phyloP scores from a whole-genome alignment of 495 filamentous ascomycete genomes.

The Neurospora hispaniola region DNA sequence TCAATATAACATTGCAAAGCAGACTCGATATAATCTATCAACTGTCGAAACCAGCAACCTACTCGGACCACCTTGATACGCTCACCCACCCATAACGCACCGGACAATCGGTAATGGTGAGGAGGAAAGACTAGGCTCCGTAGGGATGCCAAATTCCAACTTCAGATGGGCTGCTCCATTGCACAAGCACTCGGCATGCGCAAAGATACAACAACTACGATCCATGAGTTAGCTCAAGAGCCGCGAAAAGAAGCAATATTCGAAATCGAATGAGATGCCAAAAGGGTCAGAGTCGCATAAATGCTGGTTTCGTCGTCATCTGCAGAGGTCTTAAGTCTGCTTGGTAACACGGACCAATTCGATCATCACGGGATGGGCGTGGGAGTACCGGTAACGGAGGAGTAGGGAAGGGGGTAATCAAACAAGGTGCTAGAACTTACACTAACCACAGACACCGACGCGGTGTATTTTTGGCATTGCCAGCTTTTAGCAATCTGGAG shows the following conservation, averaged over 20 bases:
- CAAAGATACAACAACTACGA: background rate
- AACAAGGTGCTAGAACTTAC: background rate
- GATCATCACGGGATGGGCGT: constrained; percentile 62
- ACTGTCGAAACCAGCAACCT: background rate
- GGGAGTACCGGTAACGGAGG: background rate
- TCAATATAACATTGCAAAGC: background rate
- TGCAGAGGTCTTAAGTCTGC: constrained; percentile 88
- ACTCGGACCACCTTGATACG: background rate
- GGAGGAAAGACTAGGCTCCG: background rate
- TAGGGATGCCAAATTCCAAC: background rate
- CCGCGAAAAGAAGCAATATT: background rate
- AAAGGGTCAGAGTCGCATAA: constrained; percentile 70
- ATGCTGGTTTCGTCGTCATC: constrained; percentile 70
- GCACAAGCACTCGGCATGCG: background rate
- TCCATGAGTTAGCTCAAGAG: background rate
- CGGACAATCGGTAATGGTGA: background rate
- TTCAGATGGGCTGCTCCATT: background rate
- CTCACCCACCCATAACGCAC: background rate
- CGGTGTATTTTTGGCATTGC: background rate
- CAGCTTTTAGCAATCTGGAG: background rate
- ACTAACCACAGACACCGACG: background rate
- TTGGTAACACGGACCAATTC: constrained; percentile 99
- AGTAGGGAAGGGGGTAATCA: background rate
- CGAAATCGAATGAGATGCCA: constrained; percentile 1
- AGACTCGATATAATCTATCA: background rate